These are phyloP conservation scores for Cutaneotrichosporon daszewskae DNA, from an alignment of 1,284 basidiomycete genomes.

Conservation along the genomic window DNA sequence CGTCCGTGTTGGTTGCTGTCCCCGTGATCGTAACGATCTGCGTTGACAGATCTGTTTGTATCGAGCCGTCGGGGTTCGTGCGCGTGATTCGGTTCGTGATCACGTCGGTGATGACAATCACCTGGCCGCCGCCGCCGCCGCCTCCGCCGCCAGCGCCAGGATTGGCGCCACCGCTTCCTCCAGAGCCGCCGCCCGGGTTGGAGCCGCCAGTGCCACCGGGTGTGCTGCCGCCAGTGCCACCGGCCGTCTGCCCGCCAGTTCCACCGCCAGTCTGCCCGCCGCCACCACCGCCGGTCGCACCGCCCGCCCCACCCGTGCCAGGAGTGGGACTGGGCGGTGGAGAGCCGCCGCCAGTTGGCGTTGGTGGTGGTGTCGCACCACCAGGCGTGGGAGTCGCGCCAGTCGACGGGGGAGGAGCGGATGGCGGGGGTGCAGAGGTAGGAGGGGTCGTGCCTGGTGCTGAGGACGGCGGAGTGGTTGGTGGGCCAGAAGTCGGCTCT, in stretches of 20 bases:
- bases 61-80: conserved; percentile 1
- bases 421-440: too few relatives aligned
- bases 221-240: neutral
- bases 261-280: neutral
- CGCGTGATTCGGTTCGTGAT: conserved; percentile 1
- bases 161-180: neutral
- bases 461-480: too few relatives aligned
- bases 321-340: neutral
- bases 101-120: neutral
- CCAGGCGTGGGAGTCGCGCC: too few relatives aligned
- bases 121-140: neutral
- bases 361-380: too few relatives aligned
- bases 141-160: neutral
- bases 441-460: too few relatives aligned
- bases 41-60: neutral
- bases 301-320: neutral
- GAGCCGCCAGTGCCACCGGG: neutral
- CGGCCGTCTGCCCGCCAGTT: neutral
- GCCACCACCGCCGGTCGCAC: neutral
- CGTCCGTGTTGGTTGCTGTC: conserved; percentile 1
- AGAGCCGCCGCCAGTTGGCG: neutral
- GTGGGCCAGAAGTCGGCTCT: too few relatives aligned
- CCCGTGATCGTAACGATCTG: neutral
- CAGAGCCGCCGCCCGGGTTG: neutral
- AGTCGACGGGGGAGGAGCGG: too few relatives aligned